These are phyloP conservation scores for Salicornia ramosissima DNA, from an alignment of 148 eudicot genomes.

Conservation along the genomic window DNA sequence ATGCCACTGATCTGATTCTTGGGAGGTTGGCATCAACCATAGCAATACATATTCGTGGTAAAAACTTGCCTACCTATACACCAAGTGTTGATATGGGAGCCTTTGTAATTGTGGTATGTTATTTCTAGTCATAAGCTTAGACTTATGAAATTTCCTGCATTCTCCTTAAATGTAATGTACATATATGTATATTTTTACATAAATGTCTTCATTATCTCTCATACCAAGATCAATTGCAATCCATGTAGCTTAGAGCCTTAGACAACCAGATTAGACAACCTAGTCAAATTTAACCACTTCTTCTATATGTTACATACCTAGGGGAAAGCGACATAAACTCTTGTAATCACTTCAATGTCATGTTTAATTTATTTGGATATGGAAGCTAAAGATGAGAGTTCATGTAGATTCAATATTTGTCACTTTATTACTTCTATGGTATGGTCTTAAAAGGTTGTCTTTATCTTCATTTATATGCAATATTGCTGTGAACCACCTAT, in stretches of 20 bases:
- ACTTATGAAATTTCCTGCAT: not conserved
- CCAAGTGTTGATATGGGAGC: constrained; percentile 99
- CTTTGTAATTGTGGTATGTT: constrained; percentile 82
- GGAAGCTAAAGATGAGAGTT: no score
- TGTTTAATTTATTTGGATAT: no score
- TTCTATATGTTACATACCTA: not conserved
- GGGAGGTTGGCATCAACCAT: constrained; percentile 89
- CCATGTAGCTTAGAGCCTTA: not conserved
- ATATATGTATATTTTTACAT: no score
- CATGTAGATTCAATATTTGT: no score
- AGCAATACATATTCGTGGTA: constrained; percentile 82
- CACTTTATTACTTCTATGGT: no score
- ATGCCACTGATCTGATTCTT: constrained; percentile 85
- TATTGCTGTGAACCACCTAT: no score
- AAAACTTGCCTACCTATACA: constrained; percentile 78
- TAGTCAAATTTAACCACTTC: no score
- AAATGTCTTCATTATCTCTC: not conserved
- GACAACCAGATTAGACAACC: no score
- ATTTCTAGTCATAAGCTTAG: not conserved
- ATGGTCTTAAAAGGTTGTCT: no score
- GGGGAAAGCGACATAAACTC: no score
- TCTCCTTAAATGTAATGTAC: not conserved
- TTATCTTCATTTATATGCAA: no score
- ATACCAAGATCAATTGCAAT: not conserved
- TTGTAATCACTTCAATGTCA: no score